Evolutionary conservation across 352 stramenopile genomes (phyloP).

Genomic region (Phytophthora quininea): DNA sequence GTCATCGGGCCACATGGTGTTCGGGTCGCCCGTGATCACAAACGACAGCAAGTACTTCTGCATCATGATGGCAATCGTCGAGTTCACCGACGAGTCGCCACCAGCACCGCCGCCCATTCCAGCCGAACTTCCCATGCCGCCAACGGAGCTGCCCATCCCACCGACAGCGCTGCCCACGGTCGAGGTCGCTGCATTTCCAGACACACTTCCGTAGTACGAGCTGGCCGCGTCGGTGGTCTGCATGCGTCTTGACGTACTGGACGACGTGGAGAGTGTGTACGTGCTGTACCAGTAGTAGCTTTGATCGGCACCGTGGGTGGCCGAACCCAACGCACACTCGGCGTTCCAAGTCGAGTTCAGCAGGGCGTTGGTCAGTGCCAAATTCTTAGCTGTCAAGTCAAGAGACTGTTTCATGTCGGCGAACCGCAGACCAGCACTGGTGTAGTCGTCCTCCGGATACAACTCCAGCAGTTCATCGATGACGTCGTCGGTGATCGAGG

Average conservation of each 20-base stretch:
- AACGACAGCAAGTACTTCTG: conserved; percentile 39
- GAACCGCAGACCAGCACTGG: conserved; percentile 21
- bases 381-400: conserved; percentile 29
- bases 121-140: conserved; percentile 6
- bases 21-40: conserved; percentile 32
- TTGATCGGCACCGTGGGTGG: conserved; percentile 28
- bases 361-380: conserved; percentile 25
- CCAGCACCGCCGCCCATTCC: conserved; percentile 12
- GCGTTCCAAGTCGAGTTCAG: conserved; percentile 31
- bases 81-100: conserved; percentile 25
- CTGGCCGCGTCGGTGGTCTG: conserved; percentile 16
- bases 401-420: conserved; percentile 33
- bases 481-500: conserved; percentile 20
- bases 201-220: conserved; percentile 24
- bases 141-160: conserved; percentile 9
- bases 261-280: conserved; percentile 22
- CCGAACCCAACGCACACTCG: conserved; percentile 10
- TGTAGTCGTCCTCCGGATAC: conserved; percentile 22
- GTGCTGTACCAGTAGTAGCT: conserved; percentile 41
- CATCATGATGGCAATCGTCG: conserved; percentile 30
- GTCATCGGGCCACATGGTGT: conserved; percentile 31
- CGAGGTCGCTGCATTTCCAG: not conserved
- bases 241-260: conserved; percentile 14
- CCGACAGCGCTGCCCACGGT: not conserved
- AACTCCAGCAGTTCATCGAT: conserved; percentile 22